Conservation (phyloP, 352 stramenopile genomes). For the Phytophthora sp. region DNA sequence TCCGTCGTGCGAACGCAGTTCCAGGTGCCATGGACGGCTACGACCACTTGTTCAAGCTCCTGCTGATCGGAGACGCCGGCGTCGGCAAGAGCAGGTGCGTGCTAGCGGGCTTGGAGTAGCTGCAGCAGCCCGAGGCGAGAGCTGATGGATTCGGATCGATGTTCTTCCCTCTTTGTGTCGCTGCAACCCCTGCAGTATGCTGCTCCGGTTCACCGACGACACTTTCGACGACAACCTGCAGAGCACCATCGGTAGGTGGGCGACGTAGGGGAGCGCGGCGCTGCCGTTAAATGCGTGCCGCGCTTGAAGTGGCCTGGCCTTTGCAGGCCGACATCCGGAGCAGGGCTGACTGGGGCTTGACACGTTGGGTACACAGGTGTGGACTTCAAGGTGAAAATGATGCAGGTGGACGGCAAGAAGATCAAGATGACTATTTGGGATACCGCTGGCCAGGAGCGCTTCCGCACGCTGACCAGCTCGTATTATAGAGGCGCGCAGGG, state of each 20-base stretch:
- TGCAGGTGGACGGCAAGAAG: conserved; percentile 95
- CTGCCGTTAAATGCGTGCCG: no score
- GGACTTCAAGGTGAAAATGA: conserved; percentile 99
- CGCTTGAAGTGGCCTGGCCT: conserved; percentile 1
- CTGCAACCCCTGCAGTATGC: conserved; percentile 77
- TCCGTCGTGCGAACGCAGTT: conserved; percentile 10
- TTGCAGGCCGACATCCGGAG: background rate
- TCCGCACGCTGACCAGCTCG: conserved; percentile 96
- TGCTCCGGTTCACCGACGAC: conserved; percentile 98
- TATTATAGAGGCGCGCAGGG: conserved; percentile 98
- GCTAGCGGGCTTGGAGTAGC: no score
- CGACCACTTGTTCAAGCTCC: conserved; percentile 98
- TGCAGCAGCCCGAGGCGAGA: background rate
- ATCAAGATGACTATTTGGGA: conserved; percentile 99
- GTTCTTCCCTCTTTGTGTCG: background rate
- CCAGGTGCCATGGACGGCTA: conserved; percentile 81
- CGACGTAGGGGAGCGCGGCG: background rate
- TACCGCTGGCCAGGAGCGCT: conserved; percentile 98
- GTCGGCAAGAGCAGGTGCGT: conserved; percentile 96
- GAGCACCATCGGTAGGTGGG: conserved; percentile 94
- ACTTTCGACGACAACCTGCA: conserved; percentile 98
- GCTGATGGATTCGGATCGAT: background rate
- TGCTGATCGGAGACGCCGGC: conserved; percentile 97
- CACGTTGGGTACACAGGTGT: conserved; percentile 54
- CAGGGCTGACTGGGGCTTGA: background rate